phyloP scores from a whole-genome alignment of 768 basidiomycete genomes.

The Boletus rubescentipes region DNA sequence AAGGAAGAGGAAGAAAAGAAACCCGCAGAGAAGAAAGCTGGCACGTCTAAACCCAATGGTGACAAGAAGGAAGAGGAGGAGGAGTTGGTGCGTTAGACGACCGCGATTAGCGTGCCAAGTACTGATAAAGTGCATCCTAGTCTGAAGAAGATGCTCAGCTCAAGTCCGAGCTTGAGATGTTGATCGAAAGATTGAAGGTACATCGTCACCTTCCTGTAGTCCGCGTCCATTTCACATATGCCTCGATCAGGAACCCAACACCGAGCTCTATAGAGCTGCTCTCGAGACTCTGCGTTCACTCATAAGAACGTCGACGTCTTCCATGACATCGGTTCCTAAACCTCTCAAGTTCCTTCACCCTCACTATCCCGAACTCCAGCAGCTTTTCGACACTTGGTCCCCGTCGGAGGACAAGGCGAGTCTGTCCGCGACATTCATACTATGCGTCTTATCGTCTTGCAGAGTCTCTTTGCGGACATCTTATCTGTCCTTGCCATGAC shows the following conservation, averaged over 20 bases:
- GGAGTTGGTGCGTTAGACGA: slow-evolving; percentile 63
- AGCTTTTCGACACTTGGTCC: slow-evolving; percentile 79
- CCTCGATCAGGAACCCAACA: slow-evolving; percentile 75
- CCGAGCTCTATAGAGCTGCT: slow-evolving; percentile 80
- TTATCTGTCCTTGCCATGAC: slow-evolving; percentile 99
- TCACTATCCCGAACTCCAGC: slow-evolving; percentile 84
- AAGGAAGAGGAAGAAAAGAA: slow-evolving; percentile 43
- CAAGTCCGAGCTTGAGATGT: slow-evolving; percentile 94
- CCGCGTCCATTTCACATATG: slow-evolving; percentile 13
- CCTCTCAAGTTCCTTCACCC: slow-evolving; percentile 97
- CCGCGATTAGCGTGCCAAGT: slow-evolving; percentile 8
- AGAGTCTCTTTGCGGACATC: slow-evolving; percentile 96
- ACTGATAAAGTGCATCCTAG: slow-evolving; percentile 38
- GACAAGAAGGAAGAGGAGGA: slow-evolving; percentile 59
- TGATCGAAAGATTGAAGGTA: slow-evolving; percentile 91
- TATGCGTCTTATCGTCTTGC: slow-evolving; percentile 5
- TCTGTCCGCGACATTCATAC: not conserved
- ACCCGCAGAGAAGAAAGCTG: slow-evolving; percentile 49
- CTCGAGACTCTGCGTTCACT: slow-evolving; percentile 91
- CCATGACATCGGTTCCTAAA: slow-evolving; percentile 99
- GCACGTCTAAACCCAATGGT: slow-evolving; percentile 54
- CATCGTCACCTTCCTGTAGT: slow-evolving; percentile 15
- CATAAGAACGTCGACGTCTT: slow-evolving; percentile 94
- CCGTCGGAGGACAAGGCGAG: slow-evolving; percentile 67
- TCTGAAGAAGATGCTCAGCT: slow-evolving; percentile 95